Evolutionary conservation across 1,284 basidiomycete genomes (phyloP), one percentile per base, ranked within the genome.

Genomic region (Phenoliferia sp.): DNA sequence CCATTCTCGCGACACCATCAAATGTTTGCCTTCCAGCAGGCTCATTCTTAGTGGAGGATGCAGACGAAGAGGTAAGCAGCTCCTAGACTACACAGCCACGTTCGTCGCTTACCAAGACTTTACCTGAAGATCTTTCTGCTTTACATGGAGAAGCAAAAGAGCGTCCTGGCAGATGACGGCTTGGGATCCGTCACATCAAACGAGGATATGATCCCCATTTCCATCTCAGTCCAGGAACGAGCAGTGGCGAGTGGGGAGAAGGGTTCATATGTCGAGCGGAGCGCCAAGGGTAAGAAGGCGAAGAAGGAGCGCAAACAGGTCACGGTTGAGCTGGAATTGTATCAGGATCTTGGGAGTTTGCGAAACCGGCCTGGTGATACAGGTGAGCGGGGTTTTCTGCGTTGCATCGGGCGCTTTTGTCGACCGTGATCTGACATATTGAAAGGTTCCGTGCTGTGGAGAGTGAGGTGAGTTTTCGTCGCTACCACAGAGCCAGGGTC

Each of bases 361-460:
- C 28, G 71, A 34, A 48, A 73, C 34, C 56, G 71, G 0, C 63
- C 66, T 31, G 71, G 71, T 0, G 71, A 73, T 26, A 73, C 71
- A 2, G 71, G 71, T 67, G 9, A 44, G 65, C 56, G 22, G 2
- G 12, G 22, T 9, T 3, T 22, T 22, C 35, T 7, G 1, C 5
- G 26, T 7, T 16, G 3, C 12, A 26, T 32, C 10, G 4, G 15
- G 17, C 22, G n/a, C 28, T 19, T n/a, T n/a, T n/a, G n/a, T n/a
- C n/a, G n/a, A n/a, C n/a, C 28, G 54, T 55, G 28, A 58, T 3
- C 7, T 10, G 5, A 15, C 33, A 17, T 2, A 3, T 7, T 16
- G 6, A 2, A 55, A 73, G 71, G 71, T 3, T 73, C 71, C 16
- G 71, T 73, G 0, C 59, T 73, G 0, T 73, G 71, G 71, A 63